Conservation (phyloP, 2,329 filamentous ascomycete genomes). For the Nigrograna mackinnonii region DNA sequence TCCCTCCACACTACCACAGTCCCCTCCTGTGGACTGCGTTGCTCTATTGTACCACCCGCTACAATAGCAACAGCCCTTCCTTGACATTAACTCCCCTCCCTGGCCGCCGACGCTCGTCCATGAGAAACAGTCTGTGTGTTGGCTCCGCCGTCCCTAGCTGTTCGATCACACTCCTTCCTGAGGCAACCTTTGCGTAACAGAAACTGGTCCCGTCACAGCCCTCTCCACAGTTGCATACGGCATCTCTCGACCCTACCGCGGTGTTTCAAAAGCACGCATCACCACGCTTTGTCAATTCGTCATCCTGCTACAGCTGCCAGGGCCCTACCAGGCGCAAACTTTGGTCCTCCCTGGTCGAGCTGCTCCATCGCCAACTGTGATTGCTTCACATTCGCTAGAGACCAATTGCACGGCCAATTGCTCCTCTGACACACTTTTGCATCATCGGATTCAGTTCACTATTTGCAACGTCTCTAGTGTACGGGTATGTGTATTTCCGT, state of each 20-base stretch:
- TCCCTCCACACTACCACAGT: slow-evolving; percentile 4
- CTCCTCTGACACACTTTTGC: slow-evolving; percentile 15
- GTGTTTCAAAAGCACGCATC: slow-evolving; percentile 28
- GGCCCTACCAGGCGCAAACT: no score
- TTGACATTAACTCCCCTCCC: slow-evolving; percentile 6
- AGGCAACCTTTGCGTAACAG: slow-evolving; percentile 21
- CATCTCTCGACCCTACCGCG: slow-evolving; percentile 14
- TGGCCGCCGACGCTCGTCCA: slow-evolving; percentile 4
- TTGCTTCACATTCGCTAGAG: slow-evolving; percentile 8
- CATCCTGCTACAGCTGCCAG: slow-evolving; percentile 18
- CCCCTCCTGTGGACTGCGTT: no score
- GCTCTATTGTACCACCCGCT: no score
- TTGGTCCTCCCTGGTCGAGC: no score
- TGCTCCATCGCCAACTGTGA: no score
- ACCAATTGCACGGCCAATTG: slow-evolving; percentile 9
- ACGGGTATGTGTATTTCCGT: slow-evolving; percentile 33
- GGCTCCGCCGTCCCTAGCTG: slow-evolving; percentile 15
- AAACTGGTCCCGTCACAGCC: slow-evolving; percentile 26
- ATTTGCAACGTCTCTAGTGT: slow-evolving; percentile 7
- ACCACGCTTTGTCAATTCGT: slow-evolving; percentile 20
- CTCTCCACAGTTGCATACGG: slow-evolving; percentile 21
- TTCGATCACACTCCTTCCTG: slow-evolving; percentile 11
- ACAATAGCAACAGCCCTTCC: slow-evolving; percentile 16
- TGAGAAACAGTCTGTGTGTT: slow-evolving; percentile 28
- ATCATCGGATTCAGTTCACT: slow-evolving; percentile 11